Evolutionary conservation across 2,329 filamentous ascomycete genomes (phyloP).

Genomic region (Trichoderma sp.): DNA sequence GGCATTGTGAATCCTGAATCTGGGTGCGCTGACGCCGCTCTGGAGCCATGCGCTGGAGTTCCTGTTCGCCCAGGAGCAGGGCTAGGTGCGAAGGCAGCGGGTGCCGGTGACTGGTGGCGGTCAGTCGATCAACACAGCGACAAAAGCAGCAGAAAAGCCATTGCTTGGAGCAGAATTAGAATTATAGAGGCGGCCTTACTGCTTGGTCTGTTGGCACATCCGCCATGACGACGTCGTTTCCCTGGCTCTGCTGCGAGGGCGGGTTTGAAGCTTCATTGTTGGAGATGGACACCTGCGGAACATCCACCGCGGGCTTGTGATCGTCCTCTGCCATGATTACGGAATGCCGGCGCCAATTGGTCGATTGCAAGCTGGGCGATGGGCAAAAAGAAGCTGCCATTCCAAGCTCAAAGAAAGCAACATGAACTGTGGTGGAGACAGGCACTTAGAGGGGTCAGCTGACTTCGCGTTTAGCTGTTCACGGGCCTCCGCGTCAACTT

Average conservation of each 20-base stretch:
- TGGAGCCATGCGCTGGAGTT: constrained; percentile 50
- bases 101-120: constrained; percentile 35
- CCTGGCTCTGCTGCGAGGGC: constrained; percentile 21
- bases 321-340: constrained; percentile 33
- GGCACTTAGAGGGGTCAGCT: constrained; percentile 33
- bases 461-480: constrained; percentile 36
- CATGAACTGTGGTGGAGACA: not conserved
- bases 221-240: constrained; percentile 42
- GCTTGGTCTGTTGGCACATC: constrained; percentile 42
- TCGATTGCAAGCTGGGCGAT: not conserved
- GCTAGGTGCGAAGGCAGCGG: constrained; percentile 38
- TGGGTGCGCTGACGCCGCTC: constrained; percentile 56
- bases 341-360: not conserved
- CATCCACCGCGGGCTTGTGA: constrained; percentile 23
- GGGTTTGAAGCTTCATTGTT: constrained; percentile 26
- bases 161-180: not conserved
- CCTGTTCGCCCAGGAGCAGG: constrained; percentile 45
- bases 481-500: constrained; percentile 17
- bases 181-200: constrained; percentile 30
- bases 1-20: constrained; percentile 55
- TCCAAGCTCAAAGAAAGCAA: not conserved
- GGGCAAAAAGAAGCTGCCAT: constrained; percentile 11
- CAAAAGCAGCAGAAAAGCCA: not conserved
- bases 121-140: not conserved
- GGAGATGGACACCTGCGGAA: constrained; percentile 24